Conservation (phyloP, 306 rosid genomes). For the Malus domestica region ASM211411v1 NC_041790.1:4785001-4785500, state of each 20-base stretch:
- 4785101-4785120: constrained; percentile 25
- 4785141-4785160: constrained; percentile 13
- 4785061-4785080: constrained; percentile 37
- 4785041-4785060: constrained; percentile 29
- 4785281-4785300: constrained; percentile 49
- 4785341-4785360: constrained; percentile 41
- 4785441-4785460: constrained; percentile 11
- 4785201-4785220: constrained; percentile 29
- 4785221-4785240: constrained; percentile 63
- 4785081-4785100: constrained; percentile 37
- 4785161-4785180: constrained; percentile 22
- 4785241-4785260: constrained; percentile 59
- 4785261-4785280: constrained; percentile 50
- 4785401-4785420: constrained; percentile 22
- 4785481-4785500: background rate
- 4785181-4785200: constrained; percentile 11
- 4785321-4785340: constrained; percentile 59
- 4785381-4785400: constrained; percentile 23
- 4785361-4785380: constrained; percentile 25
- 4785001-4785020: constrained; percentile 81
- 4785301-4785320: constrained; percentile 64
- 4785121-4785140: constrained; percentile 16
- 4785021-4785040: constrained; percentile 74
- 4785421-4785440: constrained; percentile 14
- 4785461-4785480: constrained; percentile 5